phyloP scores from a whole-genome alignment of 1,284 basidiomycete species.

The Termitomyces sp. region DNA sequence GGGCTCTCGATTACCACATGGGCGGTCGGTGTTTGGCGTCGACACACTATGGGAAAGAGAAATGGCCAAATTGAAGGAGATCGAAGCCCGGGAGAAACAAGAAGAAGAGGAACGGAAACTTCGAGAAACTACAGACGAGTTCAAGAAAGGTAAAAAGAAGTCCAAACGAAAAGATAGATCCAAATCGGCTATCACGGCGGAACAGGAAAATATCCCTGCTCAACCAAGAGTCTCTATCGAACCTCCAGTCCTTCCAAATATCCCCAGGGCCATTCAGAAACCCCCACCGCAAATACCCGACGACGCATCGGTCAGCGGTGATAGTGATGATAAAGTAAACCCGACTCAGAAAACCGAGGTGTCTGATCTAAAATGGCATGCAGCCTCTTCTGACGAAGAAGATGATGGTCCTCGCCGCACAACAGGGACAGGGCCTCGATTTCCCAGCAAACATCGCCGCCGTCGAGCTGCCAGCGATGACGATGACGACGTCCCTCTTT shows the following conservation, averaged over 20 bases:
- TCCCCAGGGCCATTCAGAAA: slow-evolving; percentile 40
- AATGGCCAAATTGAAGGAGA: slow-evolving; percentile 65
- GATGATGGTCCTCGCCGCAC: slow-evolving; percentile 45
- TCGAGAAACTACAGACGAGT: slow-evolving; percentile 41
- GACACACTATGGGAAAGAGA: slow-evolving; percentile 80
- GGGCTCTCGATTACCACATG: slow-evolving; percentile 33
- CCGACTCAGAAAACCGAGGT: slow-evolving; percentile 2
- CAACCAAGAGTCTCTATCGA: slow-evolving; percentile 36
- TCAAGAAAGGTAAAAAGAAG: slow-evolving; percentile 41
- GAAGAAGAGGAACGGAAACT: slow-evolving; percentile 47
- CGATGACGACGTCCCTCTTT: slow-evolving; percentile 74
- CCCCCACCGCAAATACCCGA: slow-evolving; percentile 43
- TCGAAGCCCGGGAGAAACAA: slow-evolving; percentile 57
- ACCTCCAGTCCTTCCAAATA: slow-evolving; percentile 53
- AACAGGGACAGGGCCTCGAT: slow-evolving; percentile 50
- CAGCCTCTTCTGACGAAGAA: slow-evolving; percentile 61
- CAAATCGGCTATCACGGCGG: slow-evolving; percentile 22
- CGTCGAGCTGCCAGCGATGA: slow-evolving; percentile 37
- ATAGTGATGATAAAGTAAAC: slow-evolving; percentile 34
- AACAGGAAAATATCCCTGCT: slow-evolving; percentile 12
- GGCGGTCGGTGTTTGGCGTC: slow-evolving; percentile 75
- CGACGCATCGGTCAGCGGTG: slow-evolving; percentile 50
- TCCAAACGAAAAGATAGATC: slow-evolving; percentile 40
- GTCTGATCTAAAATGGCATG: slow-evolving; percentile 46
- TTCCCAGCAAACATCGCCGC: slow-evolving; percentile 30